Base-by-base conservation (phyloP, 2,329 filamentous ascomycete species). In the Paecilomyces niveus region DNA sequence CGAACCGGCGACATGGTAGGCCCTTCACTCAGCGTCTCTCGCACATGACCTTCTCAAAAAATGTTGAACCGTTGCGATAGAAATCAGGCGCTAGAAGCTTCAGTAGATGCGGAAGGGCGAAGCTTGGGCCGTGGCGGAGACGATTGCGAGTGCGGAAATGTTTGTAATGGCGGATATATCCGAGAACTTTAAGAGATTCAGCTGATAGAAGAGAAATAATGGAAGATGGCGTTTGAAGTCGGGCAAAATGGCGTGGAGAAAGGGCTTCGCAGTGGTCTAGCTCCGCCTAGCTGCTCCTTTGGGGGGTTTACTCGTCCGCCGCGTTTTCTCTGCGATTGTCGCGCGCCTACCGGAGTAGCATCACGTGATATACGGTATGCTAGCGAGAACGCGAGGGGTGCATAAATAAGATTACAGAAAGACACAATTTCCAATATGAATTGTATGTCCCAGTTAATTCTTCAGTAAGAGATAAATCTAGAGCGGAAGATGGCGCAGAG, bases 1-100 rank as follows among this genome's bases (percentile, higher is more conserved):
- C 96, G 90, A 54, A 92, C 91, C 64, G 83, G 82, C 68, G 83
- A 78, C 72, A 79, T 73, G 75, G 76, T 70, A 70, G 66, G 65
- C 63, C 65, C 65, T 65, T 64, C 68, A 58, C 55, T 68, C 65
- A 67, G 69, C 65, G 64, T 35, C 54, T 55, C 54, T 55, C 55
- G 60, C 67, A 67, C 70, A 73, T 75, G 72, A 68, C 71, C 70
- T 69, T 70, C 67, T 63, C 59, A 62, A 62, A 26, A 18, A 45
- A 18, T 8, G 39, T 18, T 8, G 39, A 9, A 45, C n/a, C 7
- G 39, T 45, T 45, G 39, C n/a, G 39, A 45, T 45, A n/a, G 39
- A 9, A n/a, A n/a, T 8, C 8, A n/a, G 39, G 39, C 50, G 22
- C 50, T 5, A 29, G 7, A 24, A 52, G 50, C 50, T 52, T 8